Percentiles rank a stretch among this genome's conserved stretches.
Conservation (phyloP, 2,329 filamentous ascomycete genomes). For the Helotiales sp. region DNA sequence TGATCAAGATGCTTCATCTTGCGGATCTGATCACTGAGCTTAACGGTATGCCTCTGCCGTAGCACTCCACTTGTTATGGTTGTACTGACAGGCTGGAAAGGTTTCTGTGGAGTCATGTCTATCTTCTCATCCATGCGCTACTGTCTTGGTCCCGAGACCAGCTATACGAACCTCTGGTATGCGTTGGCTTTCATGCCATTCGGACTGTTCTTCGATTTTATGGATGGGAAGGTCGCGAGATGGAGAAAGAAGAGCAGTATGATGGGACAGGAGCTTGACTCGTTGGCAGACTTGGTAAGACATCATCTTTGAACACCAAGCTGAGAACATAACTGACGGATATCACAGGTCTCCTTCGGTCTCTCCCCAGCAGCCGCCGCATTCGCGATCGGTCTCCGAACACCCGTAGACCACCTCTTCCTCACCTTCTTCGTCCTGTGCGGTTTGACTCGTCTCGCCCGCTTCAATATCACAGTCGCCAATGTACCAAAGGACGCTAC, state of each 20-base stretch:
- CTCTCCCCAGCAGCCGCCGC: conserved; percentile 84
- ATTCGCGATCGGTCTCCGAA: conserved; percentile 86
- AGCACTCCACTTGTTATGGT: background rate
- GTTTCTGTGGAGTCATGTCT: conserved; percentile 90
- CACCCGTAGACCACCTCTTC: conserved; percentile 74
- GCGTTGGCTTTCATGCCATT: conserved; percentile 88
- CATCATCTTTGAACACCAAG: too few species aligned
- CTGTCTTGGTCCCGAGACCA: conserved; percentile 70
- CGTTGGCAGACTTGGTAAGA: conserved; percentile 86
- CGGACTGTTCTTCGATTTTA: conserved; percentile 95
- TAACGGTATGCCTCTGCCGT: conserved; percentile 57
- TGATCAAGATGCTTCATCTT: conserved; percentile 70
- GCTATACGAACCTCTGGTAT: conserved; percentile 72
- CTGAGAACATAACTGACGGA: background rate
- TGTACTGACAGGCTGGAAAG: conserved; percentile 40
- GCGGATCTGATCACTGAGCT: conserved; percentile 82
- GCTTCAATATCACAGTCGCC: conserved; percentile 95
- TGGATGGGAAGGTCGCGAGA: conserved; percentile 93
- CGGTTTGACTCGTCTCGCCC: conserved; percentile 87
- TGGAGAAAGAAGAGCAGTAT: conserved; percentile 97
- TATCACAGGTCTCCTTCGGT: conserved; percentile 85
- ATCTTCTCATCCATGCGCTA: conserved; percentile 94
- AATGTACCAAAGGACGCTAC: conserved; percentile 87
- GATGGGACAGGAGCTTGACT: conserved; percentile 98
- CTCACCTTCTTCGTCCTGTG: conserved; percentile 91